These are phyloP conservation scores for Phialophora chinensis DNA, from an alignment of 2,329 filamentous ascomycete genomes.

Conservation along the genomic window DNA sequence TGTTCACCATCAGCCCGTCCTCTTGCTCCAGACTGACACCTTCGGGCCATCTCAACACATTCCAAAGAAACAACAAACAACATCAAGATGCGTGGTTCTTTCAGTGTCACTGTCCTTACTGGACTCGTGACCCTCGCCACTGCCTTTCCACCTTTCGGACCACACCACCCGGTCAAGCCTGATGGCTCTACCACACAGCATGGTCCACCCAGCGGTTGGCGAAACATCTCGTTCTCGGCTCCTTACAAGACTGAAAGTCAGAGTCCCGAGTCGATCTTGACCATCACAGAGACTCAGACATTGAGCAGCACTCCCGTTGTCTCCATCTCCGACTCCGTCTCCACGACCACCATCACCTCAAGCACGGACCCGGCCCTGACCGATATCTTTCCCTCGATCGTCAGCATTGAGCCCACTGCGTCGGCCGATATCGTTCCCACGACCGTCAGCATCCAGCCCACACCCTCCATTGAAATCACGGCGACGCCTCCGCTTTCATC, in stretches of 20 bases:
- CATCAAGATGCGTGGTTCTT: background rate
- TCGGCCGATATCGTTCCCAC: background rate
- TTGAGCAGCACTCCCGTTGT: background rate
- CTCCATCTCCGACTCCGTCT: background rate
- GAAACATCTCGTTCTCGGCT: background rate
- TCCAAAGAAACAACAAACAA: background rate
- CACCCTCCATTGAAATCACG: background rate
- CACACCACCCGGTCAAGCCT: background rate
- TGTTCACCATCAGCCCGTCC: background rate
- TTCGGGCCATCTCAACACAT: too few species aligned
- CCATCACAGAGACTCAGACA: background rate
- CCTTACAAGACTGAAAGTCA: background rate
- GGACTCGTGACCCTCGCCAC: background rate
- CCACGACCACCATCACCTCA: background rate
- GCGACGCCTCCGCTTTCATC: background rate
- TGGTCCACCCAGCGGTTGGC: background rate
- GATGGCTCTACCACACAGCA: background rate
- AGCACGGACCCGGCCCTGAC: background rate
- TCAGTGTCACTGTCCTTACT: background rate
- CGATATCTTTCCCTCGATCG: background rate
- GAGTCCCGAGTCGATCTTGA: background rate
- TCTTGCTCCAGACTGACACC: background rate
- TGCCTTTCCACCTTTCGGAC: background rate
- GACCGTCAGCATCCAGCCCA: background rate
- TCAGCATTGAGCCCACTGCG: background rate